Conservation (phyloP, 2,329 filamentous ascomycete genomes). For the Epichloe amarillans region DNA sequence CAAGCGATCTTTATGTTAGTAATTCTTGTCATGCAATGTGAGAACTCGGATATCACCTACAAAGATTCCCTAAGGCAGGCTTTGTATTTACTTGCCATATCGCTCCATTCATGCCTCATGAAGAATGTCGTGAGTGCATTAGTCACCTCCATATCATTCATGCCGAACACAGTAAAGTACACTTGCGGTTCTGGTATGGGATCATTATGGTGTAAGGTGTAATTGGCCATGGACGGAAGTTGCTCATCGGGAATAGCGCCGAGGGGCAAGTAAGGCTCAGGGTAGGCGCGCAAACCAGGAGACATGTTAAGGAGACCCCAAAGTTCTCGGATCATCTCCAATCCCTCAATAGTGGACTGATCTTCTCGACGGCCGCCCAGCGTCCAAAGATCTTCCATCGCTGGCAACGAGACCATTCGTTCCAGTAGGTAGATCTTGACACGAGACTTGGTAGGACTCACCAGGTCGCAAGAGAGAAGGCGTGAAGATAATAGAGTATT, state of each 20-base stretch:
- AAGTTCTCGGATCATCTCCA: background rate
- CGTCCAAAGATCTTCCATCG: constrained; percentile 2
- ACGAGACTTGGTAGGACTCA: background rate
- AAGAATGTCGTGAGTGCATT: background rate
- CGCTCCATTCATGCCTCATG: background rate
- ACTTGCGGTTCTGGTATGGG: constrained; percentile 1
- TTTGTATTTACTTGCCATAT: background rate
- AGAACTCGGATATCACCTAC: background rate
- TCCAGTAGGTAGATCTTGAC: constrained; percentile 1
- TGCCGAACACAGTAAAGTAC: background rate
- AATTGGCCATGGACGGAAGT: constrained; percentile 2
- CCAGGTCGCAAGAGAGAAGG: background rate
- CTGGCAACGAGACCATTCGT: background rate
- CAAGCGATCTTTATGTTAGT: too few species aligned
- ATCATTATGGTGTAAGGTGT: background rate
- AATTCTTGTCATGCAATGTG: too few species aligned
- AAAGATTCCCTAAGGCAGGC: background rate
- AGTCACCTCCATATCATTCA: background rate
- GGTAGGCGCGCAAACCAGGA: background rate
- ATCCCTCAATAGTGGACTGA: background rate
- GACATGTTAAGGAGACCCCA: background rate
- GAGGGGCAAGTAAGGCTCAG: background rate
- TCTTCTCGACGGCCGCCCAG: background rate
- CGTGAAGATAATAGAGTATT: background rate
- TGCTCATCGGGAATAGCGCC: background rate